Base-by-base conservation (phyloP, 164 flowering plant species). In the Berberis vulgaris region DNA sequence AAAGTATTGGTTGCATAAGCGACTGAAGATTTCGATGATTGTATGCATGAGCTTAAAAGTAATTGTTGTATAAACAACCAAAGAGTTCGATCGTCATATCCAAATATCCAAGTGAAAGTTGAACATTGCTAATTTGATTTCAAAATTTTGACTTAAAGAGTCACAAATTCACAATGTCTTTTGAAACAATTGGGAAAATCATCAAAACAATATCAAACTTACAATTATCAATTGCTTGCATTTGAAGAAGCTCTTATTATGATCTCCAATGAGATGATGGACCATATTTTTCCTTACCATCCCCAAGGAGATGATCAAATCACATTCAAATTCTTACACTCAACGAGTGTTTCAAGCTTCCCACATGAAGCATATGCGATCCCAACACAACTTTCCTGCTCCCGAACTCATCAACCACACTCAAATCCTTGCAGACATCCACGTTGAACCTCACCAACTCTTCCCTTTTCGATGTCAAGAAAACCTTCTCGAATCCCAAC, bases 391-490 rank as follows among this genome's bases (percentile, higher is more conserved):
- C 79, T 61, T 86, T 91, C 54, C 83, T 59, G 67, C 57, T 79
- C 44, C 99, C 99, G 41, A 73, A 4, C 69, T 91, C 97, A 76
- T 89, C 96, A 54, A 83, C 92, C 64, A 89, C 72, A 54, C 94
- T 83, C 86, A 95, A 75, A 68, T 89, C 88, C 82, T 83, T 86
- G 79, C 99, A 95, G 62, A 81, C 89, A 75, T 95, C 90, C 13
- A 95, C 84, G 62, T 69, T 79, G 67, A 95, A 85, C 59, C 74
- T 77, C 40, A 91, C 96, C 61, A 74, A 1, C 13, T 68, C 71
- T 60, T 81, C 84, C 55, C 56, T 54, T 45, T 77, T 63, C 10
- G 82, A 60, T 41, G 6, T 49, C 77, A 95, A 64, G 54, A 55
- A 71, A 41, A 91, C 76, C 80, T 86, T 95, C 81, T 95, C 84